Conservation (phyloP, 768 basidiomycete species). For the Boletus insuetus region DNA sequence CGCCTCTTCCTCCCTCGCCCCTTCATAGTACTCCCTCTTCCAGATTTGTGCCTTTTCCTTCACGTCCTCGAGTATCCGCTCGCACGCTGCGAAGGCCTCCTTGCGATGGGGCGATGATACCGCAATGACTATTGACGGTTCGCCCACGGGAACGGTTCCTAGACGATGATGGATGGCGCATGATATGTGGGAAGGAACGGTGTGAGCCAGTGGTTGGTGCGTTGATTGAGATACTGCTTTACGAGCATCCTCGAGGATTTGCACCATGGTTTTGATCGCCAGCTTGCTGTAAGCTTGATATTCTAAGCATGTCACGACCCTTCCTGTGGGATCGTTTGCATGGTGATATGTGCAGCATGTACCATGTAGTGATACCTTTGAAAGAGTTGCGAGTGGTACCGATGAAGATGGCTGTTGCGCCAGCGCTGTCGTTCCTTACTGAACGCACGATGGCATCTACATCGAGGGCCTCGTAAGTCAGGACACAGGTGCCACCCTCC, state of each 20-base stretch:
- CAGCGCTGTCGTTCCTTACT: constrained; percentile 62
- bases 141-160: constrained; percentile 73
- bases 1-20: constrained; percentile 55
- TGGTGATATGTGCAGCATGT: neutral
- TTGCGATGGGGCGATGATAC: constrained; percentile 83
- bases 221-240: constrained; percentile 42
- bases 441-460: constrained; percentile 55
- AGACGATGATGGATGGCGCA: constrained; percentile 74
- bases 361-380: constrained; percentile 48
- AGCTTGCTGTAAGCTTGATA: constrained; percentile 83
- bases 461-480: constrained; percentile 62
- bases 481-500: constrained; percentile 36
- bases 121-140: constrained; percentile 81
- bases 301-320: constrained; percentile 67
- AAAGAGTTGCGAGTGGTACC: constrained; percentile 87
- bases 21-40: constrained; percentile 89
- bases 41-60: constrained; percentile 85
- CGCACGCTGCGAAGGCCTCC: constrained; percentile 77
- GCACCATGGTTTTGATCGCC: constrained; percentile 72
- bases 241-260: constrained; percentile 52
- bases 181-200: constrained; percentile 43
- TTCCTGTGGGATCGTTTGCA: constrained; percentile 43
- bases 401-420: constrained; percentile 74
- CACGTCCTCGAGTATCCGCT: constrained; percentile 81
- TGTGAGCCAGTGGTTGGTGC: constrained; percentile 31